Base-by-base conservation (phyloP, 176 grass and related monocot genomes). In the Paspalum vaginatum region DNA sequence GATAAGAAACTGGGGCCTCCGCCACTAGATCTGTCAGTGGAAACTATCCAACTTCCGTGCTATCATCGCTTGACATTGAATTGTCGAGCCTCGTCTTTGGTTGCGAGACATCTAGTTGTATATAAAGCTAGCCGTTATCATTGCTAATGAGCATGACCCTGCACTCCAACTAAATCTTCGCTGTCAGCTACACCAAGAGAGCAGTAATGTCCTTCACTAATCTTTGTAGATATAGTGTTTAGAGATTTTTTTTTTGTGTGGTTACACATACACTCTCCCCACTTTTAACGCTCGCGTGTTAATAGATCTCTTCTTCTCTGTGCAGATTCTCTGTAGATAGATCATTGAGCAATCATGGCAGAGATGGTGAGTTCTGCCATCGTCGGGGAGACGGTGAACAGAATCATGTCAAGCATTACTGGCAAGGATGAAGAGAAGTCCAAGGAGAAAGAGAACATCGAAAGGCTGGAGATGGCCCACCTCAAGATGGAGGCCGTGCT, bases 381-480 rank as follows among this genome's bases (percentile, higher is more conserved):
- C 5, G 8, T 70, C 1, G 68, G 65, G 10, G 68, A 70, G 6
- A 70, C 45, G 9, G 22, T 70, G 68, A 70, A 47, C 5, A 70
- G 7, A 17, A 70, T 49, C 44, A 49, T 70, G 11, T 70, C 68
- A 27, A 70, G 7, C 15, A 3, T 70, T 17, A 25, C 42, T 37
- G 55, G 22, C 79, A 70, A 61, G 54, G 42, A 70, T 48, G 17
- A 22, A 13, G 26, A 50, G 43, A 81, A 22, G 32, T 58, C 25
- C 15, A 61, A 57, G 16, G 25, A 38, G 9, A 48, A n/a, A 13
- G 78, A 81, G 8, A 56, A 70, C 26, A 65, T 65, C 56, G 66
- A 81, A 57, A 81, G 78, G 68, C 17, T 49, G 26, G 68, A 72
- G 44, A 72, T 72, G 56, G 68, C 80, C 17, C 68, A 52, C 20